Evolutionary conservation across 2,329 filamentous ascomycete genomes (phyloP).

Genomic region (Triangularia setosa): DNA sequence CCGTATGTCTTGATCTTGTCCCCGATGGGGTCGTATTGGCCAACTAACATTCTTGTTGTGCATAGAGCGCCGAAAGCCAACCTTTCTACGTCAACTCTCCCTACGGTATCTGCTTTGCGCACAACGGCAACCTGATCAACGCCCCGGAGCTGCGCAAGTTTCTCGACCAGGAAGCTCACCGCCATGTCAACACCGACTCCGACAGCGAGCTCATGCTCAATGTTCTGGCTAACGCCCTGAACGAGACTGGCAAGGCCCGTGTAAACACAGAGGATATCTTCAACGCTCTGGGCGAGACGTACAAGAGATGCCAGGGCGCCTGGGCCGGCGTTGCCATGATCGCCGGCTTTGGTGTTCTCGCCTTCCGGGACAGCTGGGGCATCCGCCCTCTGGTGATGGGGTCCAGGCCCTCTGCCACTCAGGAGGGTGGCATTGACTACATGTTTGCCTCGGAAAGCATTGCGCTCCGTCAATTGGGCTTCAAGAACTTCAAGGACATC

Average conservation of each 20-base stretch:
- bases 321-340: slow-evolving; percentile 85
- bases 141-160: slow-evolving; percentile 64
- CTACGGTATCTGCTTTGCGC: slow-evolving; percentile 71
- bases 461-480: slow-evolving; percentile 76
- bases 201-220: slow-evolving; percentile 87
- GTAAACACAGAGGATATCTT: slow-evolving; percentile 81
- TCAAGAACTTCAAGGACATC: slow-evolving; percentile 71
- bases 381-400: slow-evolving; percentile 82
- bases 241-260: slow-evolving; percentile 79
- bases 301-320: slow-evolving; percentile 69
- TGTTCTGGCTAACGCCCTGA: slow-evolving; percentile 78
- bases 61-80: slow-evolving; percentile 73
- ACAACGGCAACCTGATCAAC: slow-evolving; percentile 88
- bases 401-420: slow-evolving; percentile 61
- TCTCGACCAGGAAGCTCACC: slow-evolving; percentile 72
- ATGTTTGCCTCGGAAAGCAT: slow-evolving; percentile 90
- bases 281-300: slow-evolving; percentile 67
- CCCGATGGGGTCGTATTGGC: not conserved
- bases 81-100: slow-evolving; percentile 90
- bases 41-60: not conserved
- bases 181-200: slow-evolving; percentile 86
- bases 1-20: slow-evolving; percentile 27
- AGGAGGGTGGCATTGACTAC: slow-evolving; percentile 69
- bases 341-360: slow-evolving; percentile 75
- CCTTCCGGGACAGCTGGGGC: slow-evolving; percentile 72